Evolutionary conservation across 768 basidiomycete genomes (phyloP), one percentile per base, ranked within the genome.

Genomic region (Pulveroboletus ravenelii): DNA sequence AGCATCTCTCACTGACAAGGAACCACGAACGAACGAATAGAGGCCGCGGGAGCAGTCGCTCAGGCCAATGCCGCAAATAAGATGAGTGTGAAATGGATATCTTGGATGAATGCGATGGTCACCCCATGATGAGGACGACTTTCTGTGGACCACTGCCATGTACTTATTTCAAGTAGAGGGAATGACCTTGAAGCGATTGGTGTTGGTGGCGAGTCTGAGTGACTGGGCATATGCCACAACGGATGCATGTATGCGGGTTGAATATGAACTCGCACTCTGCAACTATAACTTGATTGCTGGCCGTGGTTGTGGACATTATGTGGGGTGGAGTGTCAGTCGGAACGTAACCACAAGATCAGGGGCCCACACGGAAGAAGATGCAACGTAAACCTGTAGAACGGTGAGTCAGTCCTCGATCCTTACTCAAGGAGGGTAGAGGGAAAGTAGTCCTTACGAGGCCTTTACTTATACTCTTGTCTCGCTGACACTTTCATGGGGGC

Each of bases 91-190:
- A 1, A n/a, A 9, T 10, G 25, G 4, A 45, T 49, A 45, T n/a
- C 5, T 40, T 30, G 32, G 40, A 42, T 10, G 14, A 29, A 34
- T 15, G 18, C 13, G 8, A 32, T 4, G 47, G 60, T 49, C 41
- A 72, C 78, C 90, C 89, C 87, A 88, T 89, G 57, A 93, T 82
- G 56, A 89, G 80, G 1, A 91, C 61, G 15, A 91, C 64, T 60
- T 87, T 89, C 52, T 76, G 72, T 10, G 76, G 75, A 0, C 84
- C 84, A 4, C 55, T 68, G 3, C 89, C 90, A 64, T 93, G 90
- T 36, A 83, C 77, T 64, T n/a, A n/a, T n/a, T 90, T 87, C 54
- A 77, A 91, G 66, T 91, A 93, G 2, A 91, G 71, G 1, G 85
- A 87, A 60, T 89, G 87, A 44, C 78, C 82, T 60, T 86, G 79